Evolutionary conservation across 2,329 filamentous ascomycete genomes (phyloP).

Genomic region (Drechslera avenae): DNA sequence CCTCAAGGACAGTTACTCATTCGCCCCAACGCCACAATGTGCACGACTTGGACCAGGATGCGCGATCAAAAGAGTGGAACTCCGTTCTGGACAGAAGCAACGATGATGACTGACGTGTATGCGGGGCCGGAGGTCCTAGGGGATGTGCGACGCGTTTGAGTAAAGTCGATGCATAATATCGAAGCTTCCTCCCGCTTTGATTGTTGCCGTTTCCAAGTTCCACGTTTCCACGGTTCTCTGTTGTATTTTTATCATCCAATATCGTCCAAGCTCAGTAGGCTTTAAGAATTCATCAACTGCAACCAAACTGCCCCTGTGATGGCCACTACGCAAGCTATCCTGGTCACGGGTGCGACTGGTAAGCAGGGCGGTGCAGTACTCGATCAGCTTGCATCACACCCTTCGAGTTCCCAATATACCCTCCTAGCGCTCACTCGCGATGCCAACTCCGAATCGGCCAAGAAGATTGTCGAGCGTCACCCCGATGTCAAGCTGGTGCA

Average conservation of each 20-base stretch:
- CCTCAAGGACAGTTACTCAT: neutral
- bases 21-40: neutral
- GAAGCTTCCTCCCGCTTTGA: conserved; percentile 2
- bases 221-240: too few relatives aligned
- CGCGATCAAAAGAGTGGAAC: conserved; percentile 4
- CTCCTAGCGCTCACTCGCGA: conserved; percentile 68
- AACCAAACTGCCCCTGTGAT: conserved; percentile 24
- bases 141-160: neutral
- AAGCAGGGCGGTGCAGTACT: conserved; percentile 56
- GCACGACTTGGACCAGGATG: neutral
- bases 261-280: neutral
- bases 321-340: conserved; percentile 47
- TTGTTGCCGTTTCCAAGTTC: neutral
- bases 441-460: conserved; percentile 56
- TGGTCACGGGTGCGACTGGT: conserved; percentile 54
- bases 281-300: conserved; percentile 9
- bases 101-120: conserved; percentile 2
- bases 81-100: conserved; percentile 6
- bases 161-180: conserved; percentile 7
- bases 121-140: conserved; percentile 10
- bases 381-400: conserved; percentile 47
- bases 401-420: conserved; percentile 48
- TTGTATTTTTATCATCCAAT: neutral
- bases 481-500: conserved; percentile 61
- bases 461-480: conserved; percentile 54